Conservation (phyloP, 2,329 filamentous ascomycete genomes). For the Diaporthe nobilis region DNA sequence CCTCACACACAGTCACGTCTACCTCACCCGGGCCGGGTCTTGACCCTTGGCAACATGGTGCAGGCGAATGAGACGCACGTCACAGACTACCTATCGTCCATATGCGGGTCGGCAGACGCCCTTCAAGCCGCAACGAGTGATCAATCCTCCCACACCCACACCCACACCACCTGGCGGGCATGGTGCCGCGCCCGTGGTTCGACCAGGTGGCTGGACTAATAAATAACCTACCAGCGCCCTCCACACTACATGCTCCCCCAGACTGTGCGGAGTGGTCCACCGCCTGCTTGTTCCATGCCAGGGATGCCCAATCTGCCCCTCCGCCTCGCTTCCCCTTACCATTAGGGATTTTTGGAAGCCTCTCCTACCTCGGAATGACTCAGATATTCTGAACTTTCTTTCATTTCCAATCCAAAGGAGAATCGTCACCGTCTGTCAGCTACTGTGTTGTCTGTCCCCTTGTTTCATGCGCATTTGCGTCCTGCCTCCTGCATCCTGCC, state of each 20-base stretch:
- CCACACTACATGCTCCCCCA: constrained; percentile 13
- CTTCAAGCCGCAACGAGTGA: constrained; percentile 27
- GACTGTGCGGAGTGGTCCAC: constrained; percentile 26
- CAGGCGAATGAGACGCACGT: constrained; percentile 9
- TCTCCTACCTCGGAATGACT: constrained; percentile 38
- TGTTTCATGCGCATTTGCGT: constrained; percentile 36
- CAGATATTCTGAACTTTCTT: constrained; percentile 33
- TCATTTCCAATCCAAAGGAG: constrained; percentile 21
- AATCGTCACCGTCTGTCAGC: constrained; percentile 13
- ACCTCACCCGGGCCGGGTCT: neutral
- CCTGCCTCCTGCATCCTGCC: neutral
- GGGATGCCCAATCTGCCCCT: constrained; percentile 24
- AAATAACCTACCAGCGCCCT: constrained; percentile 30
- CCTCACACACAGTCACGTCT: neutral
- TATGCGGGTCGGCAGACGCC: constrained; percentile 32
- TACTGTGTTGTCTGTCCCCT: neutral
- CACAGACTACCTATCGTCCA: constrained; percentile 6
- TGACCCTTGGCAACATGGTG: constrained; percentile 8
- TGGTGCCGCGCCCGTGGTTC: constrained; percentile 20
- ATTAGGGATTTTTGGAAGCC: constrained; percentile 21
- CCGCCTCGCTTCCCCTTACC: constrained; percentile 37
- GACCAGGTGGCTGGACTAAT: constrained; percentile 25
- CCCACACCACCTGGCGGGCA: neutral
- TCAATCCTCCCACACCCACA: constrained; percentile 10
- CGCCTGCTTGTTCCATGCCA: constrained; percentile 6